Percentiles rank a stretch among this genome's conserved stretches.
phyloP scores from a whole-genome alignment of 306 rosid species.

The Pyrus bretschneideri region DNA sequence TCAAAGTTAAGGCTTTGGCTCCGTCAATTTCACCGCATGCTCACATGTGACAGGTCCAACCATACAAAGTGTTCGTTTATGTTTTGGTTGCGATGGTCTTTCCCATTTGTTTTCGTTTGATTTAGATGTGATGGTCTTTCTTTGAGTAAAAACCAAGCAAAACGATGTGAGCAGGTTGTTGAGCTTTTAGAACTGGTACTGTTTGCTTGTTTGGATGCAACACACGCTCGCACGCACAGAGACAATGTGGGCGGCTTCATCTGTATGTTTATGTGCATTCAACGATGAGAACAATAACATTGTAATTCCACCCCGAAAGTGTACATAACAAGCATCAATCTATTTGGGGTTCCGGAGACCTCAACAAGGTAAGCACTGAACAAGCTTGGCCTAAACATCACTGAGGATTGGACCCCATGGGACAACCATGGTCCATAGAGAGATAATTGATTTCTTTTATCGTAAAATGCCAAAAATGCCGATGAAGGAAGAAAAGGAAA shows the following conservation, averaged over 20 bases:
- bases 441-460: background rate
- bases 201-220: background rate
- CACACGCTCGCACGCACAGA: background rate
- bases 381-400: slow-evolving; percentile 30
- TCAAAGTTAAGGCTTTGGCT: background rate
- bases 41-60: background rate
- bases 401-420: slow-evolving; percentile 54
- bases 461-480: background rate
- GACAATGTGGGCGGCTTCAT: background rate
- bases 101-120: background rate
- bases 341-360: slow-evolving; percentile 29
- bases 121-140: background rate
- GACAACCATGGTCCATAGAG: slow-evolving; percentile 14
- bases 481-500: background rate
- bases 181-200: background rate
- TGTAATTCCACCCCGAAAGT: too few species aligned
- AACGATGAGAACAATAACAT: too few species aligned
- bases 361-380: slow-evolving; percentile 38
- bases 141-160: background rate
- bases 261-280: background rate
- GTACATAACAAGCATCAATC: too few species aligned
- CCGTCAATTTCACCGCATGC: background rate
- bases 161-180: background rate
- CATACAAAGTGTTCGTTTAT: background rate
- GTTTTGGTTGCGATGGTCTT: background rate